Conservation (phyloP, 169 alveolate genomes). For the Perkinsus olseni region DNA sequence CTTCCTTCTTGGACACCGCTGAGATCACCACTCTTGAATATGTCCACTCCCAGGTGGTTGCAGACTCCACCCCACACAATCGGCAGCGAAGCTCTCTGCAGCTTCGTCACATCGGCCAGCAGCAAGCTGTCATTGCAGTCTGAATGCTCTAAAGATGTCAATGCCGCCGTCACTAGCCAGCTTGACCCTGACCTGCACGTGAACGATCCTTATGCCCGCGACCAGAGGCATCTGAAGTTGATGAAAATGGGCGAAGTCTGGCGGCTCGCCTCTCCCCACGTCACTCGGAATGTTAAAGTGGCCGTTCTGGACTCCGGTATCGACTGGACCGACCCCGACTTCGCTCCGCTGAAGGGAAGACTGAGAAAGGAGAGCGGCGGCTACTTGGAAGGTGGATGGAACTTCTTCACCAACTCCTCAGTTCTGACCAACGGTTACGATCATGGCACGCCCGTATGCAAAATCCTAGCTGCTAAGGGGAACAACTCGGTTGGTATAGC, state of each 20-base stretch:
- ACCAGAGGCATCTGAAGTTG: not conserved
- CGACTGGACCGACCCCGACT: not conserved
- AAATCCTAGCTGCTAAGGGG: not conserved
- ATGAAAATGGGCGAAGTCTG: not conserved
- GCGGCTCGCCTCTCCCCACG: not conserved
- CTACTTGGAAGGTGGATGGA: not conserved
- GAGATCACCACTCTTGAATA: no score
- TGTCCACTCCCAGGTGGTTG: no score
- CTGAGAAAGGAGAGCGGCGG: not conserved
- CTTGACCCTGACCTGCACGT: not conserved
- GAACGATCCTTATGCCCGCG: not conserved
- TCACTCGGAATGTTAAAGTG: not conserved
- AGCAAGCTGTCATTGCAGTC: not conserved
- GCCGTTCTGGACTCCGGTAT: not conserved
- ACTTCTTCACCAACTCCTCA: not conserved
- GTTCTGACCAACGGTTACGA: not conserved
- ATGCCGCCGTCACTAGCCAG: not conserved
- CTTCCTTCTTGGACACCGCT: no score
- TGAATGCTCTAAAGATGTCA: not conserved
- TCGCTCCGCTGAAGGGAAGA: not conserved
- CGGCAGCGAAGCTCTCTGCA: no score
- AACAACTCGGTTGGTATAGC: not conserved
- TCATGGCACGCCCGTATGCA: not conserved
- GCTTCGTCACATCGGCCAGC: no score
- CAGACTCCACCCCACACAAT: no score